phyloP scores from a whole-genome alignment of 345 rosid species.

The Camelina laxa region DNA sequence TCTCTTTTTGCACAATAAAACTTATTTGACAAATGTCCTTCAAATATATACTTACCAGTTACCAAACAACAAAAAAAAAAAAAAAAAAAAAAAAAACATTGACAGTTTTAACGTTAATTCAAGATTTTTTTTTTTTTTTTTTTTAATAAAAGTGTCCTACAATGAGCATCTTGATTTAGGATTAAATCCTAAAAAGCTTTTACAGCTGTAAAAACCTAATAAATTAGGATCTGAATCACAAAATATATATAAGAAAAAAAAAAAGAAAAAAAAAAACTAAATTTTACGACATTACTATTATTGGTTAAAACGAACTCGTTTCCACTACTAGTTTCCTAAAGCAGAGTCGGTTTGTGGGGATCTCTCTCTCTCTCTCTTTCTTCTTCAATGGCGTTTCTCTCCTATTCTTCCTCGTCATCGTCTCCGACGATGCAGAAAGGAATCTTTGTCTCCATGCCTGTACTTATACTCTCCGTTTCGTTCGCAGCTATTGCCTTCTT shows the following conservation, averaged over 20 bases:
- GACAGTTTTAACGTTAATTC: not conserved
- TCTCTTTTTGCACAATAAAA: too few relatives aligned
- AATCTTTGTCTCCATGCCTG: constrained; percentile 64
- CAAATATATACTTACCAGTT: not conserved
- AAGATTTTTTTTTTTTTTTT: too few relatives aligned
- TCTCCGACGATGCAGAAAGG: constrained; percentile 63
- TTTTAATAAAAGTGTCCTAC: too few relatives aligned
- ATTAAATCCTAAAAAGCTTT: not conserved
- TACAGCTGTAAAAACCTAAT: not conserved
- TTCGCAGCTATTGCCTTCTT: constrained; percentile 65
- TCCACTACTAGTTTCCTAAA: constrained; percentile 34
- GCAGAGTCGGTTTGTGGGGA: not conserved
- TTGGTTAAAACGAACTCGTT: not conserved
- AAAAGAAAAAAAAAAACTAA: not conserved
- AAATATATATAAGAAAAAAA: too few relatives aligned
- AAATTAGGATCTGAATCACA: constrained; percentile 10
- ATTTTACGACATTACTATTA: not conserved
- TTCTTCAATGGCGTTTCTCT: constrained; percentile 44
- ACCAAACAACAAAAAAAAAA: not conserved
- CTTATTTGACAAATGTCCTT: too few relatives aligned
- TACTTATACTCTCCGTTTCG: constrained; percentile 65
- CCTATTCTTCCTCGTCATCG: constrained; percentile 27
- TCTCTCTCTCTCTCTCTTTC: not conserved
- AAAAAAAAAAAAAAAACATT: not conserved
- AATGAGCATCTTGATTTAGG: too few relatives aligned